phyloP scores from a whole-genome alignment of 495 filamentous ascomycete genomes.

The Talaromyces trachyspermus region DNA sequence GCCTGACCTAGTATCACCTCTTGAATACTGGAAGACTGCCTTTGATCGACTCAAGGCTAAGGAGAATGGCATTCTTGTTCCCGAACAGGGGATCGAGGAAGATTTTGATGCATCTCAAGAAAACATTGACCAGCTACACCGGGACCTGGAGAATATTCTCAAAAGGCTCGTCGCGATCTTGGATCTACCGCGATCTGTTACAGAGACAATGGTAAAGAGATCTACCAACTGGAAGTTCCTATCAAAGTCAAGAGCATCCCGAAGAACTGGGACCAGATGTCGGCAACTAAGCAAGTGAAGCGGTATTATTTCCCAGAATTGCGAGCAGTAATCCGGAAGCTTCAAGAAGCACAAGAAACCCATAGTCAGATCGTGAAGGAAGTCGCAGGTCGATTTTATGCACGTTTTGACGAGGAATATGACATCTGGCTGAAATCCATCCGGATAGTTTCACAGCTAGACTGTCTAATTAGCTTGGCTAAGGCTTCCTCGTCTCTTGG shows the following conservation, averaged over 20 bases:
- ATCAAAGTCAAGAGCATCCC: slow-evolving; percentile 77
- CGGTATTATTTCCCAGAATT: slow-evolving; percentile 90
- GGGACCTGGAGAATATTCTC: slow-evolving; percentile 62
- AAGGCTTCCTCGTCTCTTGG: slow-evolving; percentile 80
- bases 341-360: slow-evolving; percentile 91
- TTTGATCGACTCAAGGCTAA: slow-evolving; percentile 81
- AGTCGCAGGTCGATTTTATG: slow-evolving; percentile 74
- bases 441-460: slow-evolving; percentile 80
- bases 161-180: slow-evolving; percentile 63
- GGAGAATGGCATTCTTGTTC: slow-evolving; percentile 70
- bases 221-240: slow-evolving; percentile 92
- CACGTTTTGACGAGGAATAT: slow-evolving; percentile 83
- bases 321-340: slow-evolving; percentile 67
- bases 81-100: slow-evolving; percentile 80
- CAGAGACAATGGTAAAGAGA: slow-evolving; percentile 89
- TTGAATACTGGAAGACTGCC: slow-evolving; percentile 83
- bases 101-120: slow-evolving; percentile 89
- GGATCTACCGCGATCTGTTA: slow-evolving; percentile 65
- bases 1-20: slow-evolving; percentile 68
- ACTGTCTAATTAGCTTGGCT: slow-evolving; percentile 89
- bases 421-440: slow-evolving; percentile 80
- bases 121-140: slow-evolving; percentile 61
- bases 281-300: slow-evolving; percentile 80
- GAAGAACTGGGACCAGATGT: slow-evolving; percentile 91
- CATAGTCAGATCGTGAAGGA: slow-evolving; percentile 90